Evolutionary conservation across 306 rosid genomes (phyloP).

Genomic region (Herpetospermum pedunculosum): DNA sequence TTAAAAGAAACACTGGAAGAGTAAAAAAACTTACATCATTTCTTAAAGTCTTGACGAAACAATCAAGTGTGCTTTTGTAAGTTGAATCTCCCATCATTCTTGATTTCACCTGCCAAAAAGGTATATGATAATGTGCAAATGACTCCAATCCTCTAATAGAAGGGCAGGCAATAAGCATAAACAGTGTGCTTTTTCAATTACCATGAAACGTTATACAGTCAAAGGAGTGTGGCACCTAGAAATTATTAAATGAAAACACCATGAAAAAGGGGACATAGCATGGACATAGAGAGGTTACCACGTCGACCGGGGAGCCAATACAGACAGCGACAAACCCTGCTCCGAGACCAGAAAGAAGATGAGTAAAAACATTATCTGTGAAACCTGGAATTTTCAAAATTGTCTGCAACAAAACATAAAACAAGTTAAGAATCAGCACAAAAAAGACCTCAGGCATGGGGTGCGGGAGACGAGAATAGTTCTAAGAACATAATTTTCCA

Average conservation of each 20-base stretch:
- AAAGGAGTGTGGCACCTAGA: not conserved
- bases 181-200: not conserved
- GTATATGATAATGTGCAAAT: not conserved
- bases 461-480: not conserved
- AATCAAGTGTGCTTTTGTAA: slow-evolving; percentile 84
- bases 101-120: slow-evolving; percentile 72
- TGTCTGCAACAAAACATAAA: slow-evolving; percentile 41
- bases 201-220: not conserved
- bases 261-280: not conserved
- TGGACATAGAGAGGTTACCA: slow-evolving; percentile 44
- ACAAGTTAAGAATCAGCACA: slow-evolving; percentile 10
- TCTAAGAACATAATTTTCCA: not conserved
- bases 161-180: not conserved
- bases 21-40: slow-evolving; percentile 56
- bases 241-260: not conserved
- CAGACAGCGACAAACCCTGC: slow-evolving; percentile 96
- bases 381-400: slow-evolving; percentile 94
- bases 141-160: not conserved
- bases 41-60: slow-evolving; percentile 75
- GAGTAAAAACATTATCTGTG: slow-evolving; percentile 74
- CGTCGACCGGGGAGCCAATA: slow-evolving; percentile 95
- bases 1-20: not conserved
- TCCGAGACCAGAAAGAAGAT: slow-evolving; percentile 85
- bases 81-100: slow-evolving; percentile 97
- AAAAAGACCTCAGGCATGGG: not conserved